Percentiles rank a stretch among this genome's conserved stretches.
These are phyloP conservation scores for Chaetomidium leptoderma DNA, from an alignment of 495 filamentous ascomycete species.

Conservation along the genomic window DNA sequence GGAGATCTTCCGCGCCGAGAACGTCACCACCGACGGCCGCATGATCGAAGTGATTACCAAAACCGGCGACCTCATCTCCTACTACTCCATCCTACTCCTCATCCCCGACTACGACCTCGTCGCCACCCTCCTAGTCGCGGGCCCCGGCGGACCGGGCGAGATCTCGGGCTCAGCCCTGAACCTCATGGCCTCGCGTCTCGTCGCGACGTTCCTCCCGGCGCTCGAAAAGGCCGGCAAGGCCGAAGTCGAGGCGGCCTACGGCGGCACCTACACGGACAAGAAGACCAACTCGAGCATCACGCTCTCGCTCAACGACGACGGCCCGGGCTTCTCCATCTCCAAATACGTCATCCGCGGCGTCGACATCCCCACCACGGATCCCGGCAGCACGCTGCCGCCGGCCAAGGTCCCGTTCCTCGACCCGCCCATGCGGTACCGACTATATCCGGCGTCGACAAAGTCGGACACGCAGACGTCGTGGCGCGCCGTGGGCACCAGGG, in stretches of 20 bases:
- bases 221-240: constrained; percentile 45
- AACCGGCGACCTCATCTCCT: constrained; percentile 46
- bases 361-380: background rate
- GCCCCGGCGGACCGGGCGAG: constrained; percentile 15
- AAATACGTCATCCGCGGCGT: background rate
- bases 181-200: constrained; percentile 33
- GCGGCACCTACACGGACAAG: constrained; percentile 37
- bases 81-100: constrained; percentile 45
- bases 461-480: background rate
- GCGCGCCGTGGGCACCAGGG: constrained; percentile 22
- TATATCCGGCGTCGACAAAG: background rate
- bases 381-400: background rate
- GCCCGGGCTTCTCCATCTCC: constrained; percentile 10
- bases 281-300: constrained; percentile 42
- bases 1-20: constrained; percentile 47
- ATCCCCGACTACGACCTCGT: constrained; percentile 53
- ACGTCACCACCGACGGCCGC: constrained; percentile 36
- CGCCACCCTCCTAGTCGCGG: constrained; percentile 45
- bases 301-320: constrained; percentile 39
- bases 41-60: constrained; percentile 55
- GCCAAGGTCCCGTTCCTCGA: background rate
- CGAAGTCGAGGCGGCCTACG: constrained; percentile 35
- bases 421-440: background rate
- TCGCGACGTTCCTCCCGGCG: constrained; percentile 39
- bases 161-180: constrained; percentile 23